Base-by-base conservation (phyloP, 2,329 filamentous ascomycete species). In the Penicillium sclerotigenum region DNA sequence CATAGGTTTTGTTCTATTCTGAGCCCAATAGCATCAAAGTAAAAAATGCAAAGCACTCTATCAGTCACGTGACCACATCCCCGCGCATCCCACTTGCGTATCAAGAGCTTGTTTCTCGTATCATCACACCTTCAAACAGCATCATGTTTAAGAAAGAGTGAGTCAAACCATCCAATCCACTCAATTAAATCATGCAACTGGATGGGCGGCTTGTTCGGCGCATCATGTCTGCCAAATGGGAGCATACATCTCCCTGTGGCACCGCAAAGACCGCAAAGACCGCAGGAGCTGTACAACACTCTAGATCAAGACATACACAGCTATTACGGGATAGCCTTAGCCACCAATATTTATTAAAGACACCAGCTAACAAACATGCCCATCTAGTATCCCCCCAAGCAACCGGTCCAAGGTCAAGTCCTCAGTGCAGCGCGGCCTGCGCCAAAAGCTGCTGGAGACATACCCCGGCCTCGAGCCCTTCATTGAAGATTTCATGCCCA, bases 401-500 rank as follows among this genome's bases (percentile, higher is more conserved):
- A 87, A 90, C 54, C 96, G 94, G 79, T 91, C 91, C 67, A 97
- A 97, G 81, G 90, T 97, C 76, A 99, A 97, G 79, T 97, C 93
- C 63, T 96, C 91, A 24, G 90, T 91, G 54, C 92, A 97, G 80
- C 90, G 94, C 70, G 84, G 81, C 62, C 87, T 99, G 67, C 90
- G 94, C 66, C 82, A 87, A 68, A 90, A 90, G 69, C 84, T 97
- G 64, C 80, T 94, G 62, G 82, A 90, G 57, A 89, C 89, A 51
- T 97, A 95, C 77, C 94, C 94, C 3, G 84, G 90, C 49, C 87
- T 97, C 49, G 85, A 86, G 64, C 89, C 90, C 0, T 84, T 91
- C 77, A 95, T 97, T 75, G 94, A 99, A 75, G 90, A 95, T 73
- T 86, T 97, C 67, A 82, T 99, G 64, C 94, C 94, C 48, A 97